Base-by-base conservation (phyloP, 208 protist genomes). In the Angomonas deanei region DNA sequence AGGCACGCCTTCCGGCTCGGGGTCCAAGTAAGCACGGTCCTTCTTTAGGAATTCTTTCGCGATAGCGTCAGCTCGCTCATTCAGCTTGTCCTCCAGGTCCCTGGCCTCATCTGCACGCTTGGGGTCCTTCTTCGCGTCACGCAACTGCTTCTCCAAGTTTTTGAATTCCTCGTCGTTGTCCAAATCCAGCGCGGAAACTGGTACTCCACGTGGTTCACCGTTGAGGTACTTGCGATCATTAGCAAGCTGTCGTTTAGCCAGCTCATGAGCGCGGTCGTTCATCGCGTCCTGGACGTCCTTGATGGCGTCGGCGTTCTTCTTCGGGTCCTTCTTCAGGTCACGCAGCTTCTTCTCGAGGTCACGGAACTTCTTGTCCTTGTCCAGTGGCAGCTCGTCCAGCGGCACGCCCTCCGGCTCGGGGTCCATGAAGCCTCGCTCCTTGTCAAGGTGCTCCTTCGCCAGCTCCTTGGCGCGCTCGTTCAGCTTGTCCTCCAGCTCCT, bases 21-120 rank as follows among this genome's bases (percentile, higher is more conserved):
- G 65, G 33, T 91, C 79, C n/a, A 94, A 76, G 70, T 80, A 94
- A 46, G 68, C 66, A 63, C 87, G 78, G 28, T 93, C 87, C 68
- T 76, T 77, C 67, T 68, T 66, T 23, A 91, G 57, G 69, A 80
- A 88, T 49, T 86, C 83, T 21, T 60, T 52, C 15, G 87, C 87
- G 30, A 93, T 57, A 49, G 70, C 46, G 8, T 88, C 72, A 2
- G 72, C 83, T 28, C 78, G 83, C 28, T 75, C 78, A 63, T 84
- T 91, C 11, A 93, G 73, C 42, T 68, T 33, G 36, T 79, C 68
- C 67, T 90, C 78, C 26, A 88, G 62, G 2, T 81, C 68, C 38
- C 64, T 53, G 31, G 85, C 72, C 23, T 56, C 48, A 10, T 66
- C 66, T 21, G 56, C 68, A 55, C 15, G 31, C 19, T 56, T 38